Evolutionary conservation across 495 filamentous ascomycete species (phyloP), one percentile per base, ranked within the genome.

Genomic region (Bryoglossum gracile): DNA sequence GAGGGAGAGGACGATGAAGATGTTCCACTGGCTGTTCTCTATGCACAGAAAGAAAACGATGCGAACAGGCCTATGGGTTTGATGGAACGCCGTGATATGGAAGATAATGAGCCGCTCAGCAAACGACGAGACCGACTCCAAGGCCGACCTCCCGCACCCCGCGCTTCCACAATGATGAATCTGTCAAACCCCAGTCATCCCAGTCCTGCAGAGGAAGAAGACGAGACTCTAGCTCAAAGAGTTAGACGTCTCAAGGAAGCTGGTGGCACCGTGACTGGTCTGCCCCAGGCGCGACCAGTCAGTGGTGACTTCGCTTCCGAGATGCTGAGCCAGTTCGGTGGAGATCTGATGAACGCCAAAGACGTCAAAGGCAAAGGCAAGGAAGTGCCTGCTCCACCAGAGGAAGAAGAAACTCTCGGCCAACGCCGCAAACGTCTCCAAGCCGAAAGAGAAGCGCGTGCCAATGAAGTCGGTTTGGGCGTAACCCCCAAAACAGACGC

Each of bases 101-200:
- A 98, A 63, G 92, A 97, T 55, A 88, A 84, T 40, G 92, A 98
- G 57, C 89, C 92, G 4, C 67, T 98, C 34, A 89, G 86, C 54
- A 70, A 71, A 14, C 82, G 92, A 8, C 79, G 89, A 28, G 85
- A 86, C 23, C 72, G 92, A 53, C 72, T 98, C 13, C 75, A 80
- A 45, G 89, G 85, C 42, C 35, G 50, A 6, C 58, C 42, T 9
- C 43, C 44, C 14, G 48, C 46, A 39, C 50, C 42, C 23, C 62
- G 48, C 35, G 59, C 49, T 26, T 47, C 22, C 26, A 63, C 47
- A 54, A 63, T 53, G 59, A 60, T 48, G 58, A 57, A 49, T 24
- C 38, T 64, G 1, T 57, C 41, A 57, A 71, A 43, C 53, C 68
- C 61, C 19, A 62, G 60, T 23, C 69, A 67, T 21, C 68, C 61